Base-by-base conservation (phyloP, 768 basidiomycete species). In the Mycena vitilis region DNA sequence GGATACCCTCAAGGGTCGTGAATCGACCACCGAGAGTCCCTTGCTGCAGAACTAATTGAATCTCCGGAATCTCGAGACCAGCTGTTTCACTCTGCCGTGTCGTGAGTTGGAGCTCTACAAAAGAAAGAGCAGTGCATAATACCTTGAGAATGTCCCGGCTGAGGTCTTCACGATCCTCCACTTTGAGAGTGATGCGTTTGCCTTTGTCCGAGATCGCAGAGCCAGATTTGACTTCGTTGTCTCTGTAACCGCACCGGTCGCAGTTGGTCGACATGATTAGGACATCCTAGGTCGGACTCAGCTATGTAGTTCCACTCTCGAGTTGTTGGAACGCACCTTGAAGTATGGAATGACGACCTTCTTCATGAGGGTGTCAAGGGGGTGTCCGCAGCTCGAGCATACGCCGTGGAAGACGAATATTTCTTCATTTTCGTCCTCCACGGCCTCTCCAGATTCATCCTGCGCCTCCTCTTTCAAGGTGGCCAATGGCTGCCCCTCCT, bases 211-310 rank as follows among this genome's bases (percentile, higher is more conserved):
- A 94, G 65, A 98, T 94, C 1, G 96, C 96, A 2, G 90, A 82
- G 23, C 97, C 95, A 7, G 95, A 94, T 79, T 99, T 99, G 75
- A 99, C 93, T 81, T 99, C 98, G 75, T 96, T 99, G 80, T 99
- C 98, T 65, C 95, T 87, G 79, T 99, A 99, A 1, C 98, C 98
- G 78, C 98, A 99, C 59, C 82, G 80, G 65, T 96, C 95, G 78
- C 98, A 99, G 77, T 98, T 98, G 8, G 96, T 96, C 25, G 97
- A 97, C 96, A 98, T 98, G 80, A 99, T 97, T 61, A 99, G 81
- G 63, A 95, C 91, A 73, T 99, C 96, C 96, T 98, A 60, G 16
- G 70, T 10, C 30, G 25, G 49, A 49, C 22, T 63, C 34, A 66
- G 47, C 20, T 16, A 30, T 58, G 16, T 20, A 20, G 3, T 45